A percentile compares a stretch with the other conserved stretches of the same genome.
Evolutionary conservation across 495 filamentous ascomycete species (phyloP).

Genomic region (Penicillium cosmopolitanum): DNA sequence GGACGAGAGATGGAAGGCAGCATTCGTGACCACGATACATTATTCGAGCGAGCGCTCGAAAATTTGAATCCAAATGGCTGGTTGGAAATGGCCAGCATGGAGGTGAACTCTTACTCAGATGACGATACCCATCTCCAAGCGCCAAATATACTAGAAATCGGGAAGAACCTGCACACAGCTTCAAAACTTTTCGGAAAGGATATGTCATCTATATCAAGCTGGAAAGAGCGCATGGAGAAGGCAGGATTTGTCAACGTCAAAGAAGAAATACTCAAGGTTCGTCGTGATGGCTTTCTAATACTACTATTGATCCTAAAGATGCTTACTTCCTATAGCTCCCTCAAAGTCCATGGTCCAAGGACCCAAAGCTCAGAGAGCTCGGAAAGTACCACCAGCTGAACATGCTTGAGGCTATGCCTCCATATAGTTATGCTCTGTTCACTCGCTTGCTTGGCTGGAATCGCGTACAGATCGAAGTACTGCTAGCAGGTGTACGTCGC

Average conservation of each 20-base stretch:
- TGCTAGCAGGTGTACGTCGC: slow-evolving; percentile 55
- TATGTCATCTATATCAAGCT: slow-evolving; percentile 37
- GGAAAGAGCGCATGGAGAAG: slow-evolving; percentile 51
- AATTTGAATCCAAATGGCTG: slow-evolving; percentile 62
- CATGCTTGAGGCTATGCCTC: slow-evolving; percentile 51
- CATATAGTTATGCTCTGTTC: slow-evolving; percentile 56
- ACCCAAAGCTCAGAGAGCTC: slow-evolving; percentile 53
- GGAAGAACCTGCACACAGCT: slow-evolving; percentile 31
- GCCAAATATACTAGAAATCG: slow-evolving; percentile 37
- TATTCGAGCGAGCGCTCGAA: slow-evolving; percentile 52
- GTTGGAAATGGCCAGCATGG: slow-evolving; percentile 62
- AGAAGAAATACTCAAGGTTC: slow-evolving; percentile 48
- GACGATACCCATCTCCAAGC: slow-evolving; percentile 53
- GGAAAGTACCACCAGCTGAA: slow-evolving; percentile 52
- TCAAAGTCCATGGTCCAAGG: slow-evolving; percentile 56
- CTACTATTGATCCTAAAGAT: not conserved
- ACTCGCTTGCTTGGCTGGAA: slow-evolving; percentile 59
- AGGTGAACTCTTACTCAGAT: slow-evolving; percentile 54
- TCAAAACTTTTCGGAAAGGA: slow-evolving; percentile 43
- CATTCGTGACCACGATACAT: slow-evolving; percentile 61
- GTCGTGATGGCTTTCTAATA: slow-evolving; percentile 9
- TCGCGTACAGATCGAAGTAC: slow-evolving; percentile 53
- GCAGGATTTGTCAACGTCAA: slow-evolving; percentile 59
- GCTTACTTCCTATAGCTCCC: slow-evolving; percentile 36
- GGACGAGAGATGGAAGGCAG: slow-evolving; percentile 58